Evolutionary conservation across 106 monocot species (phyloP).

Genomic region (Apostasia ramifera): DNA sequence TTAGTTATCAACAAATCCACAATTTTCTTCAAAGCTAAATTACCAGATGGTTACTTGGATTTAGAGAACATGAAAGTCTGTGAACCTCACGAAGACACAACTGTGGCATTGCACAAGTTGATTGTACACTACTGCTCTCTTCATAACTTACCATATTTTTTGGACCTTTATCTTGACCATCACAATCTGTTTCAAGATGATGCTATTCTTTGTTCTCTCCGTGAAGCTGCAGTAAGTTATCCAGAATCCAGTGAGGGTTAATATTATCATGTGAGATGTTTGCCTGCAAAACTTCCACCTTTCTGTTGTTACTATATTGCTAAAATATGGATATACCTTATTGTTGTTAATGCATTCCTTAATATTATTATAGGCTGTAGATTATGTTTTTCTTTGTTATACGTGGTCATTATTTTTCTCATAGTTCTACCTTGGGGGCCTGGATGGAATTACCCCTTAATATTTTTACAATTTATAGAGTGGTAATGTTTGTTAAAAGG

Average conservation of each 20-base stretch:
- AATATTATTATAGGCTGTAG: neutral
- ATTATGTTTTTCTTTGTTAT: neutral
- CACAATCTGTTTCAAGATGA: conserved; percentile 46
- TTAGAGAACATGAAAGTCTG: conserved; percentile 16
- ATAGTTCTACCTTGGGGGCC: too few species aligned
- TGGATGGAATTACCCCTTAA: too few species aligned
- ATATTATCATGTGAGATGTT: conserved; percentile 10
- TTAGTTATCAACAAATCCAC: conserved; percentile 28
- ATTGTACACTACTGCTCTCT: conserved; percentile 47
- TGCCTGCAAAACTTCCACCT: conserved; percentile 8
- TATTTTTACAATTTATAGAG: too few species aligned
- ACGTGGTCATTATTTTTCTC: too few species aligned
- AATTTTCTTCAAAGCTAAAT: neutral
- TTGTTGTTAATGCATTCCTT: neutral
- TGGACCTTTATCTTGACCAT: conserved; percentile 88
- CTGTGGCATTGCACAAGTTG: conserved; percentile 63
- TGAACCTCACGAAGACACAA: conserved; percentile 20
- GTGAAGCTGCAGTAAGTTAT: conserved; percentile 78
- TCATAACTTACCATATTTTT: conserved; percentile 57
- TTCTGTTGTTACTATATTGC: neutral
- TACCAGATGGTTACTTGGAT: conserved; percentile 20
- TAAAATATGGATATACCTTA: neutral
- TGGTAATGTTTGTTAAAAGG: too few species aligned
- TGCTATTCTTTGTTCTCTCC: conserved; percentile 34
- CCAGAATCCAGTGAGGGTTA: conserved; percentile 1